Conservation (phyloP, 352 stramenopile genomes). For the Hyaloperonospora arabidopsidis region DNA sequence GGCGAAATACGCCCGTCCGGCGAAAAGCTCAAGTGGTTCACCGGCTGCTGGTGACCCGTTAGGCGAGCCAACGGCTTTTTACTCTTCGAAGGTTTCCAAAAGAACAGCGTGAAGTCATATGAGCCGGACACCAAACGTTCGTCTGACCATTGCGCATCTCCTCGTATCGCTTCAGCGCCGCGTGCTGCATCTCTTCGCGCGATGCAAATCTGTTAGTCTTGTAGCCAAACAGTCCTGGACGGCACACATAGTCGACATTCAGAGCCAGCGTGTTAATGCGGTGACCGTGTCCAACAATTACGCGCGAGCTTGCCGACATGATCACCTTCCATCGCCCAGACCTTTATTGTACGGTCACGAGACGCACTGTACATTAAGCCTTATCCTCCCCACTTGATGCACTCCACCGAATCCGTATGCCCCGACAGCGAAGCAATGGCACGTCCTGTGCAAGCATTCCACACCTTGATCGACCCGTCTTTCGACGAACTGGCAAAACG, state of each 20-base stretch:
- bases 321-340: constrained; percentile 89
- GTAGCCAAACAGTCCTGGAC: constrained; percentile 94
- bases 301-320: constrained; percentile 91
- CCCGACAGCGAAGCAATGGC: constrained; percentile 81
- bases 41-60: constrained; percentile 97
- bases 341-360: constrained; percentile 98
- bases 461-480: constrained; percentile 97
- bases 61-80: constrained; percentile 96
- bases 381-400: constrained; percentile 97
- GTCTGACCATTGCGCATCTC: constrained; percentile 74
- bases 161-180: constrained; percentile 88
- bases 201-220: constrained; percentile 73
- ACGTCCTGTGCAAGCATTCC: constrained; percentile 94
- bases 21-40: constrained; percentile 98
- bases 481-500: constrained; percentile 94
- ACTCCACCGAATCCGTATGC: constrained; percentile 97
- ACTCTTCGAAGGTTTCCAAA: constrained; percentile 94
- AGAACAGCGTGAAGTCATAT: constrained; percentile 98
- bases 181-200: constrained; percentile 83
- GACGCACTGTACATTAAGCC: constrained; percentile 96
- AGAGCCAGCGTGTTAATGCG: constrained; percentile 98
- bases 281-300: constrained; percentile 96
- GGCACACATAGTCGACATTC: constrained; percentile 95
- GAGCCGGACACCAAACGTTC: constrained; percentile 94
- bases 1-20: constrained; percentile 98